Evolutionary conservation across 768 basidiomycete species (phyloP).

Genomic region (Gyrodon lividus): DNA sequence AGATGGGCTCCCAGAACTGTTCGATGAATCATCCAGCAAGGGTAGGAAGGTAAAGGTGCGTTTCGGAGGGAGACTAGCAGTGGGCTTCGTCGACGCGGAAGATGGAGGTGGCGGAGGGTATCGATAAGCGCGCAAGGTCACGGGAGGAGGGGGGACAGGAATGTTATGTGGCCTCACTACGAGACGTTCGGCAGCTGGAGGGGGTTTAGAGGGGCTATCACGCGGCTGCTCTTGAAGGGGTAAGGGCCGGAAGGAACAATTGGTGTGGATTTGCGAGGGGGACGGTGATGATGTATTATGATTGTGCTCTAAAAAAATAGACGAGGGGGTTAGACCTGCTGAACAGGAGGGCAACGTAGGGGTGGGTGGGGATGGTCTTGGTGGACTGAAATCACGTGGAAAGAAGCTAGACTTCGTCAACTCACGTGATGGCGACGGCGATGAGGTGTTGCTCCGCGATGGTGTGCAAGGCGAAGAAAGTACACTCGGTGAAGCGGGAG

Average conservation of each 20-base stretch:
- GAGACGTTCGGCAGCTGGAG: neutral
- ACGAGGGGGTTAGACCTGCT: neutral
- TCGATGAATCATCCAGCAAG: conserved; percentile 8
- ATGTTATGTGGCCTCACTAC: conserved; percentile 10
- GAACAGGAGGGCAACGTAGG: neutral
- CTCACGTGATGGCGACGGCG: neutral
- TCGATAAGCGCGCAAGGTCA: neutral
- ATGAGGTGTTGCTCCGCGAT: neutral
- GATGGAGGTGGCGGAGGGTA: neutral
- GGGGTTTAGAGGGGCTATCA: neutral
- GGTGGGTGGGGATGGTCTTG: neutral
- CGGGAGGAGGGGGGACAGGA: conserved; percentile 11
- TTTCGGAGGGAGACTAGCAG: conserved; percentile 9
- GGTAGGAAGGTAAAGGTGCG: conserved; percentile 9
- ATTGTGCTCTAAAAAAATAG: neutral
- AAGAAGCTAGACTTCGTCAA: neutral
- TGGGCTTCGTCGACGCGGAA: neutral
- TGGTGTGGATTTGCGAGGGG: neutral
- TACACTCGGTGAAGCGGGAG: neutral
- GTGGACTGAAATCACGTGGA: neutral
- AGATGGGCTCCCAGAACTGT: neutral
- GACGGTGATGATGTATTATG: neutral
- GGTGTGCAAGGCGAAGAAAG: neutral
- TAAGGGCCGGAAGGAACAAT: neutral
- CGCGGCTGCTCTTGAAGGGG: neutral